These are phyloP conservation scores for Dichotomopilus funicola DNA, from an alignment of 2,329 filamentous ascomycete genomes.

Conservation along the genomic window DNA sequence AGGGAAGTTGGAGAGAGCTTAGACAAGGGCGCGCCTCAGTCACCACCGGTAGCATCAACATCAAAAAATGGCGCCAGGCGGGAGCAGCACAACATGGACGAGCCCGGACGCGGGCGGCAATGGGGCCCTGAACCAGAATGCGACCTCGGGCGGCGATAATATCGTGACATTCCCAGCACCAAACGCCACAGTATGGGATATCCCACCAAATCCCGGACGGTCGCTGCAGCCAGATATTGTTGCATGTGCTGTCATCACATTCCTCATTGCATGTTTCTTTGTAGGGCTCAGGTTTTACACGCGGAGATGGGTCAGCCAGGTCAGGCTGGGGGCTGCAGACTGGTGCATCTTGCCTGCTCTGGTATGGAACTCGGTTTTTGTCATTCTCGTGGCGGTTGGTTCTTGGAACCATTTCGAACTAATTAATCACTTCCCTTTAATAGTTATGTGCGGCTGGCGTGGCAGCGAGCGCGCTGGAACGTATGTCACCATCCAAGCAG, in stretches of 20 bases:
- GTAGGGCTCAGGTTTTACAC: slow-evolving; percentile 36
- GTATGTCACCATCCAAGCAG: slow-evolving; percentile 8
- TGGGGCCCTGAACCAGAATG: background rate
- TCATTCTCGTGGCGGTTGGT: background rate
- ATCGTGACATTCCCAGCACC: slow-evolving; percentile 1
- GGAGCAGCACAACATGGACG: background rate
- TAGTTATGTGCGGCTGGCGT: slow-evolving; percentile 24
- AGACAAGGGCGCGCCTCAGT: no score
- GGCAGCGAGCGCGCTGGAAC: slow-evolving; percentile 23
- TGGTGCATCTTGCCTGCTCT: slow-evolving; percentile 33
- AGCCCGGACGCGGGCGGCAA: background rate
- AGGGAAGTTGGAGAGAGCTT: no score
- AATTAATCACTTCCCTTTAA: background rate
- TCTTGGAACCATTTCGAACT: background rate
- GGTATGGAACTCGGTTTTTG: slow-evolving; percentile 15
- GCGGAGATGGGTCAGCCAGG: slow-evolving; percentile 30
- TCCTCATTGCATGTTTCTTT: slow-evolving; percentile 28
- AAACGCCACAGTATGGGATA: slow-evolving; percentile 16
- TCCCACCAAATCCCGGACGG: slow-evolving; percentile 16
- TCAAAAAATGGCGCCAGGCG: no score
- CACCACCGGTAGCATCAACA: no score
- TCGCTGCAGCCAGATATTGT: slow-evolving; percentile 24
- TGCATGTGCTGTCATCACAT: slow-evolving; percentile 24
- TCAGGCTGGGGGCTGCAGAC: slow-evolving; percentile 31
- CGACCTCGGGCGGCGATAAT: background rate